phyloP scores from a whole-genome alignment of 176 grass and related monocot species.

The Oryza longistaminata region DNA sequence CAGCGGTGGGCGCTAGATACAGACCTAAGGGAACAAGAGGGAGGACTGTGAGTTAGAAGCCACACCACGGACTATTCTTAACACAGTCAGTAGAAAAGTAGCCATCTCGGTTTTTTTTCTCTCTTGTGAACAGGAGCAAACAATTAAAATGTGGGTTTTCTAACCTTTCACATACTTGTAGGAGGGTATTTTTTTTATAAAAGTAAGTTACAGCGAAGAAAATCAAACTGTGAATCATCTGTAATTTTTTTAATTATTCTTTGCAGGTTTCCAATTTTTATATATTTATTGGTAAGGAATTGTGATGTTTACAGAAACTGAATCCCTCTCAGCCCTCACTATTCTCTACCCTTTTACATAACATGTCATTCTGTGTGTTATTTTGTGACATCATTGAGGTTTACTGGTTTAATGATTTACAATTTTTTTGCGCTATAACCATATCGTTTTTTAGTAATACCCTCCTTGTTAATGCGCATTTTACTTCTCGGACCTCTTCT shows the following conservation, averaged over 20 bases:
- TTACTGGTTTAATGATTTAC: background rate
- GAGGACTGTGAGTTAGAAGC: background rate
- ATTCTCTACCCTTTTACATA: background rate
- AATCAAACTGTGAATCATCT: background rate
- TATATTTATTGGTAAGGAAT: conserved; percentile 8
- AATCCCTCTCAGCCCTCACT: background rate
- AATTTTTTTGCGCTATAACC: background rate
- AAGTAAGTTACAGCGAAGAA: background rate
- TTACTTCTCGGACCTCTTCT: background rate
- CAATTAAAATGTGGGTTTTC: background rate
- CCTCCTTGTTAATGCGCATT: background rate
- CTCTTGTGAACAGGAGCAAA: background rate
- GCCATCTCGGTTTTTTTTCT: background rate
- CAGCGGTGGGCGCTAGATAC: too few species aligned
- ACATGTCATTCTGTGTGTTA: background rate
- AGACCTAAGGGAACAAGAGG: too few species aligned
- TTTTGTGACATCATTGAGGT: background rate
- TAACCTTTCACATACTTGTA: background rate
- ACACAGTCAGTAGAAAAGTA: background rate
- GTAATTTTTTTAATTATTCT: background rate
- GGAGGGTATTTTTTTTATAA: background rate
- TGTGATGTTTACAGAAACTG: background rate
- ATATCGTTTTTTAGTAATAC: background rate
- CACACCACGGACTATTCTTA: background rate
- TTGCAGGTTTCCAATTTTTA: background rate